A percentile compares a stretch with the other conserved stretches of the same genome.
Conservation (phyloP, 2,329 filamentous ascomycete genomes). For the Fusarium armeniacum region DNA sequence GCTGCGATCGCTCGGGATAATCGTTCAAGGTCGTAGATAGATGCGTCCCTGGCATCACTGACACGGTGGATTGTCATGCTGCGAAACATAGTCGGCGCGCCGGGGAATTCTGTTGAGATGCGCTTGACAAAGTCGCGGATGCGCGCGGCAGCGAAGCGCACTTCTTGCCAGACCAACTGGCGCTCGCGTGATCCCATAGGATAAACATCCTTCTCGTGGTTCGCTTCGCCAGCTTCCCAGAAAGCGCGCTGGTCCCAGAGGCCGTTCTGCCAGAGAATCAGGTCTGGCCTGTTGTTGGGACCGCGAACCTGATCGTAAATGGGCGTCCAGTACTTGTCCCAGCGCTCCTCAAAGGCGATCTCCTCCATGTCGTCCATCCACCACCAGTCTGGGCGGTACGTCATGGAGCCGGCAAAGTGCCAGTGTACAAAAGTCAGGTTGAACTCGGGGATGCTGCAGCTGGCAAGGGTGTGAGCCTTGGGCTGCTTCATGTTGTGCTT, state of each 20-base stretch:
- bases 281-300: slow-evolving; percentile 28
- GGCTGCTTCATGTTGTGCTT: slow-evolving; percentile 33
- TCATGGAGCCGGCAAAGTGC: slow-evolving; percentile 38
- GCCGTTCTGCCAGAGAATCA: slow-evolving; percentile 43
- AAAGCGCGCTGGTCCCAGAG: slow-evolving; percentile 44
- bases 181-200: slow-evolving; percentile 36
- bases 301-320: slow-evolving; percentile 37
- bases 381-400: slow-evolving; percentile 41
- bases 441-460: slow-evolving; percentile 37
- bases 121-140: slow-evolving; percentile 30
- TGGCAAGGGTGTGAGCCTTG: slow-evolving; percentile 31
- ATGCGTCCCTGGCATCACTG: slow-evolving; percentile 31
- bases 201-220: slow-evolving; percentile 36
- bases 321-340: slow-evolving; percentile 38
- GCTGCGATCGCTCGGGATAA: slow-evolving; percentile 36
- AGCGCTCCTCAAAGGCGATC: slow-evolving; percentile 38
- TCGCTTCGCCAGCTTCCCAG: slow-evolving; percentile 40
- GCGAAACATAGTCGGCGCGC: slow-evolving; percentile 36
- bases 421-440: slow-evolving; percentile 40
- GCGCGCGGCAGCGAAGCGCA: slow-evolving; percentile 35
- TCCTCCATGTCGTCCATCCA: slow-evolving; percentile 45
- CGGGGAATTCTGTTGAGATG: slow-evolving; percentile 26
- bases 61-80: slow-evolving; percentile 37
- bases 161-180: slow-evolving; percentile 40
- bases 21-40: slow-evolving; percentile 38